These are phyloP conservation scores for Geranium incanum DNA, from an alignment of 441 rosid species.

Conservation along the genomic window DNA sequence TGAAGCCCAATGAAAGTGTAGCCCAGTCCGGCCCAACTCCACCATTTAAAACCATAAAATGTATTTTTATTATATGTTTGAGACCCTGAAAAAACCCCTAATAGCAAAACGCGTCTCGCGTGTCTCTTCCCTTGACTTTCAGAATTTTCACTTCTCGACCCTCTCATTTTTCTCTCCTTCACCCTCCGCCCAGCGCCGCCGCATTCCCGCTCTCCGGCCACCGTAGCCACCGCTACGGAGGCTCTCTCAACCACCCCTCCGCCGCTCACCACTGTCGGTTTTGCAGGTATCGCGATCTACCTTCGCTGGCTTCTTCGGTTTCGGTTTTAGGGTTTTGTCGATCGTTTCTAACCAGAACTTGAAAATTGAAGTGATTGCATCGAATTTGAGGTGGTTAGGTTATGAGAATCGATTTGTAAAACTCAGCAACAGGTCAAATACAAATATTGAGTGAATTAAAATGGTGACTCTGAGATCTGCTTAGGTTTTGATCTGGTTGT, in stretches of 20 bases:
- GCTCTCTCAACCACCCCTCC: neutral
- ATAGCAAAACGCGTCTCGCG: no score
- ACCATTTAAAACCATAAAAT: no score
- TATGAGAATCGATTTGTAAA: neutral
- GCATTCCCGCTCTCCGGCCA: neutral
- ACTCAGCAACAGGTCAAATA: neutral
- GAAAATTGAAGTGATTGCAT: neutral
- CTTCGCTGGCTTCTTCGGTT: neutral
- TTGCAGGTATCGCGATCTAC: neutral
- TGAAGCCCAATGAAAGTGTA: no score
- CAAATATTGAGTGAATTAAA: no score
- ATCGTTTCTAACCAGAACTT: no score
- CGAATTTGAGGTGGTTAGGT: no score
- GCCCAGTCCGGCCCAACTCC: no score
- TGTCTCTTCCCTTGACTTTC: no score
- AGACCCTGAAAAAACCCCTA: no score
- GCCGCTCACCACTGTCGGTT: neutral
- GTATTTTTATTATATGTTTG: no score
- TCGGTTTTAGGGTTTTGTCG: neutral
- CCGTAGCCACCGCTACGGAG: neutral
- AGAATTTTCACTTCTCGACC: no score
- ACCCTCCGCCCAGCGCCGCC: neutral
- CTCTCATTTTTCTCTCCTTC: neutral
- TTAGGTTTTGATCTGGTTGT: no score
- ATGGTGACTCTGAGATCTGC: neutral